Evolutionary conservation across 129 eudicot species (phyloP).

Genomic region (Lactuca sativa): DNA sequence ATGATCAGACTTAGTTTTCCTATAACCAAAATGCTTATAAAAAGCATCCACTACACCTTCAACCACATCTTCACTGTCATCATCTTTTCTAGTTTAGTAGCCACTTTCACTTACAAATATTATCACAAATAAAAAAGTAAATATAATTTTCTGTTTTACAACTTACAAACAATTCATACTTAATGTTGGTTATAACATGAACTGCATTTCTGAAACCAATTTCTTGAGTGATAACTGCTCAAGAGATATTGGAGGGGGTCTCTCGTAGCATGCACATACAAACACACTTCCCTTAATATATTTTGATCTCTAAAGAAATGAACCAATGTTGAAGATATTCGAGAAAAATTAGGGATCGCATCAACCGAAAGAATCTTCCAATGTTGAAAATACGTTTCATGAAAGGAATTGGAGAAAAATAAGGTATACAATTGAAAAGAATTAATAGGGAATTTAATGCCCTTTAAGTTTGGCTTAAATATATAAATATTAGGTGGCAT

Average conservation of each 20-base stretch:
- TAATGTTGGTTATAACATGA: constrained; percentile 88
- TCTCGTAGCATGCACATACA: constrained; percentile 91
- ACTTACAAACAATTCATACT: too few relatives aligned
- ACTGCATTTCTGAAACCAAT: constrained; percentile 73
- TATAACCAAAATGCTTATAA: constrained; percentile 54
- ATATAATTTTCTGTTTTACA: too few relatives aligned
- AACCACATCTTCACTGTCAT: constrained; percentile 90
- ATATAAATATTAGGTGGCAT: too few relatives aligned
- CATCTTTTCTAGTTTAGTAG: constrained; percentile 66
- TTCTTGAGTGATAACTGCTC: constrained; percentile 81
- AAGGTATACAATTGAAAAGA: too few relatives aligned
- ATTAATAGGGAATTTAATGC: too few relatives aligned
- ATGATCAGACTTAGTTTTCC: constrained; percentile 32
- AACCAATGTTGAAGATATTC: constrained; percentile 82
- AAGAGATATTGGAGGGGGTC: constrained; percentile 88
- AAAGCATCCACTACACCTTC: constrained; percentile 83
- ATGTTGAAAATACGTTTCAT: too few relatives aligned
- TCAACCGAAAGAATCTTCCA: too few relatives aligned
- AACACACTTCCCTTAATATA: constrained; percentile 89
- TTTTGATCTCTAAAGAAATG: constrained; percentile 99
- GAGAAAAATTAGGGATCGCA: too few relatives aligned
- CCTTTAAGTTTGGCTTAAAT: too few relatives aligned
- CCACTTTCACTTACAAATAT: constrained; percentile 91
- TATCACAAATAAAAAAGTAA: too few relatives aligned
- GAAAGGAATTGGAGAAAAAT: too few relatives aligned